Evolutionary conservation across 2,329 filamentous ascomycete species (phyloP), one percentile per base, ranked within the genome.

Genomic region (Penicillium rolfsii): DNA sequence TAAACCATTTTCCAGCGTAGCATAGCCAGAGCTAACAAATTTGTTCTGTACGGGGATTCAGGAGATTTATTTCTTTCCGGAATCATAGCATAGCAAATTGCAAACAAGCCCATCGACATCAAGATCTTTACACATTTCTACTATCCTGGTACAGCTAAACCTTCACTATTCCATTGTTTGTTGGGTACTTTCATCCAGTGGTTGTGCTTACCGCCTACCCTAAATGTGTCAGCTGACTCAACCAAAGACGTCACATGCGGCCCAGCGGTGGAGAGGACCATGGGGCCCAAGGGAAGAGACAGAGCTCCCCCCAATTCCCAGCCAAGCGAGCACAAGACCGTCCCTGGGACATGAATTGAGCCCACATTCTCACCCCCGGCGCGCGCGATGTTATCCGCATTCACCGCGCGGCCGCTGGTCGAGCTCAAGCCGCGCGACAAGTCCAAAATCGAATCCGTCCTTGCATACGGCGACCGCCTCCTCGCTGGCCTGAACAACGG

Each of bases 361-460:
- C 62, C 57, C 54, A 40, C 55, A 14, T 11, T 38, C 33, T 14
- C 26, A n/a, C 40, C 40, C 36, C 65, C 65, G 69, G 68, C 64
- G 60, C 67, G 53, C 53, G 63, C 67, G 66, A 97, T 97, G 95
- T 89, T 99, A 80, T 96, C 94, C 80, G 95, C 95, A 75, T 99
- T 99, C 81, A 96, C 91, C 70, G 93, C 95, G 82, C 91, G 91
- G 74, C 91, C 93, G 66, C 94, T 99, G 77, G 91, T 98, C 84
- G 95, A 99, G 90, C 90, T 99, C 73, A 93, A 91, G 81, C 88
- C 89, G 78, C 89, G 91, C 78, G 94, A 98, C 86, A 97, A 96
- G 83, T 96, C 91, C 67, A 95, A 90, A 83, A 97, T 99, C 79
- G 95, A 99, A 80, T 95, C 91, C 53, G 91, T 99, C 68, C 85